Base-by-base conservation (phyloP, 345 rosid species). In the Acer campestre region DNA sequence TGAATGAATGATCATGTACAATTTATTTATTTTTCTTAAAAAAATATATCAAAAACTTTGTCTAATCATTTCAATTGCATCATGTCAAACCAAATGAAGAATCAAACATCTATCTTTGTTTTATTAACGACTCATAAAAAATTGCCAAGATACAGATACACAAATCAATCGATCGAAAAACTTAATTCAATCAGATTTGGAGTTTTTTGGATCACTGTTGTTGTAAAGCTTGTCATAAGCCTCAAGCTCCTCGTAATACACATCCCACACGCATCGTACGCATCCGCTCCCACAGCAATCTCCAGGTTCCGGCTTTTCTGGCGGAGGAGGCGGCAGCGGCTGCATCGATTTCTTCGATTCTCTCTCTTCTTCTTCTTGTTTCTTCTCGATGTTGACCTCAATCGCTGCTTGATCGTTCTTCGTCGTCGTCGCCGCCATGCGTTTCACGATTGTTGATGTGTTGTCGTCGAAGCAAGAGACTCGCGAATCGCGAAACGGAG, bases 261-360 rank as follows among this genome's bases (percentile, higher is more conserved):
- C 88, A 83, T 95, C 98, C 99, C 99, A 92, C 13, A 95, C 98
- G 88, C 98, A 95, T 68, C 93, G 78, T 3, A 91, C 92, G 86
- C 99, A 95, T 2, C 98, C 99, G 86, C 96, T 91, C 6, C 98
- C 98, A 62, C 99, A 96, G 40, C 99, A 96, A 84, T 96, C 97
- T 6, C 97, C 96, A 22, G 97, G 90, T 79, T 90, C 92, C 44
- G 99, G 98, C 89, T 91, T 92, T 89, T 95, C 99, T 71, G 97
- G 98, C 63, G 92, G 98, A 25, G 91, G 94, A 2, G 77, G 76
- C 56, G 81, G 65, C 13, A 18, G 67, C 49, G 18, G 31, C 31
- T 29, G 31, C 31, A 29, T 38, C 31, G 18, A 38, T 40, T 72
- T 75, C 74, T 64, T 65, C 61, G 40, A 67, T 75, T 80, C 35